Percentiles rank a stretch among this genome's conserved stretches.
These are phyloP conservation scores for Luffa acutangula DNA, from an alignment of 306 rosid species.

Conservation along the genomic window DNA sequence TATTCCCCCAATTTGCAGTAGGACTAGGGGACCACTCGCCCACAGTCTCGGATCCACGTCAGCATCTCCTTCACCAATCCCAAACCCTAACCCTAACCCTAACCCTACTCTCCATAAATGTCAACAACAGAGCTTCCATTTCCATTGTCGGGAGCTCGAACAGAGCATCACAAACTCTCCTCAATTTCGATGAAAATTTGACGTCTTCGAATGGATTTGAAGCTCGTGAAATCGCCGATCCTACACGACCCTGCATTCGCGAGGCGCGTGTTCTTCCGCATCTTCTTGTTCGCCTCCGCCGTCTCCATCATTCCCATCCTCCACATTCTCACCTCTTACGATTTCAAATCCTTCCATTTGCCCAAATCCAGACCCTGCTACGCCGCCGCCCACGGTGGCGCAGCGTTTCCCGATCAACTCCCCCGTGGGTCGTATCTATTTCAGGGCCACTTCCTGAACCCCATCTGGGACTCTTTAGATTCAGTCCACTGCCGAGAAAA, in stretches of 20 bases:
- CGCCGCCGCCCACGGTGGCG: neutral
- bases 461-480: constrained; percentile 50
- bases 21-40: neutral
- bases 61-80: neutral
- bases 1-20: neutral
- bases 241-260: constrained; percentile 33
- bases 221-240: constrained; percentile 25
- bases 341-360: constrained; percentile 32
- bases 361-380: constrained; percentile 28
- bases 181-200: neutral
- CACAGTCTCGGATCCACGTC: neutral
- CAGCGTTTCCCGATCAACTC: neutral
- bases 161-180: neutral
- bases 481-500: constrained; percentile 29
- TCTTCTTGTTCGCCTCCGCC: constrained; percentile 41
- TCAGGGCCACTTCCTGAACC: constrained; percentile 39
- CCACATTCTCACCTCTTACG: constrained; percentile 32
- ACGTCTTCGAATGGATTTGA: constrained; percentile 28
- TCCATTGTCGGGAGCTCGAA: neutral
- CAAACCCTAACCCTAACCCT: neutral
- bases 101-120: neutral
- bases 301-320: constrained; percentile 47
- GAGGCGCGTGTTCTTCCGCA: constrained; percentile 37
- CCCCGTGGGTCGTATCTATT: constrained; percentile 32
- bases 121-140: neutral